Evolutionary conservation across 495 filamentous ascomycete species (phyloP).

Genomic region (Neurospora sublineolata): DNA sequence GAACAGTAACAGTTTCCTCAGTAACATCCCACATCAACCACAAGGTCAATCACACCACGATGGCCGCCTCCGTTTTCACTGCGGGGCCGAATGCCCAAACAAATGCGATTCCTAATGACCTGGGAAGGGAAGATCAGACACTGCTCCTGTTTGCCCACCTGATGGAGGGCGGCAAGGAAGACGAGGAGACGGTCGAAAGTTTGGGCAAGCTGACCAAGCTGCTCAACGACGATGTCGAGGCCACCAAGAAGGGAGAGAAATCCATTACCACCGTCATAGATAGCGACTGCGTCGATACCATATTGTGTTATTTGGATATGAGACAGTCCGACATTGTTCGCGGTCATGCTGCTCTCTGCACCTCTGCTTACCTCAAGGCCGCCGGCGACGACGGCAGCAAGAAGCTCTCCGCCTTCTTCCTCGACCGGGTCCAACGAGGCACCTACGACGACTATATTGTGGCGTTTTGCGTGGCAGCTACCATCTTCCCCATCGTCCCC

Average conservation of each 20-base stretch:
- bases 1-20: background rate
- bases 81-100: background rate
- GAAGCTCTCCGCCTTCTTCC: conserved; percentile 56
- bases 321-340: conserved; percentile 55
- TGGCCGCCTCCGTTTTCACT: background rate
- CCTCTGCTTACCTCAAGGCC: conserved; percentile 67
- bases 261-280: conserved; percentile 59
- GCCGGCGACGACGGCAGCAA: conserved; percentile 55
- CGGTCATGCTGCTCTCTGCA: conserved; percentile 63
- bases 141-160: conserved; percentile 40
- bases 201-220: conserved; percentile 39
- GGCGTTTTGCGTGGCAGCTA: conserved; percentile 79
- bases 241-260: conserved; percentile 23
- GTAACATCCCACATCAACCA: background rate
- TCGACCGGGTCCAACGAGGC: conserved; percentile 31
- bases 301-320: conserved; percentile 67
- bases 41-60: background rate
- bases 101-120: background rate
- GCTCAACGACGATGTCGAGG: conserved; percentile 34
- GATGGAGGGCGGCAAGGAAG: conserved; percentile 46
- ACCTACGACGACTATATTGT: conserved; percentile 52
- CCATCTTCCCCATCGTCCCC: conserved; percentile 75
- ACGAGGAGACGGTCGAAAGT: conserved; percentile 39
- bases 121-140: conserved; percentile 32
- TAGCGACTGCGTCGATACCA: conserved; percentile 64